Percentiles rank a stretch among this genome's conserved stretches.
These are phyloP conservation scores for Thozetella sp. DNA, from an alignment of 495 filamentous ascomycete genomes.

Conservation along the genomic window DNA sequence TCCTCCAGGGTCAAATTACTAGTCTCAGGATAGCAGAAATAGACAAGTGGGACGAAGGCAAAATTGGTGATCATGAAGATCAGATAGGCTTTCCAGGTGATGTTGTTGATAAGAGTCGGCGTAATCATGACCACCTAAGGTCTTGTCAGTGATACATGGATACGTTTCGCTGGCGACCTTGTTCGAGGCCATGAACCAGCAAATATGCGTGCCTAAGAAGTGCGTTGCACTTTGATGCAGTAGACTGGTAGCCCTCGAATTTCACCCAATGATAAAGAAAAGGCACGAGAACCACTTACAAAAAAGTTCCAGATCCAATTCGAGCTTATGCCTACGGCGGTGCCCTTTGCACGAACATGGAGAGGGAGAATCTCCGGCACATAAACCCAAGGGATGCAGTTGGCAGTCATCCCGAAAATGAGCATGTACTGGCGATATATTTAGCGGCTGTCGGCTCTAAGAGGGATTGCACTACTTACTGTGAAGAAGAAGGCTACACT, in stretches of 20 bases:
- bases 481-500: constrained; percentile 27
- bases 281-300: too few species aligned
- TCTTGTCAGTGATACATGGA: too few species aligned
- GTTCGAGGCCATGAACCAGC: too few species aligned
- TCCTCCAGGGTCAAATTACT: constrained; percentile 43
- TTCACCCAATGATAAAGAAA: too few species aligned
- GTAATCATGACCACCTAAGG: constrained; percentile 52
- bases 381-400: constrained; percentile 35
- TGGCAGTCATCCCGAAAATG: constrained; percentile 7
- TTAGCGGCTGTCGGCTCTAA: background rate
- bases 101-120: constrained; percentile 36
- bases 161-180: too few species aligned
- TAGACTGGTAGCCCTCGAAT: too few species aligned
- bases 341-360: constrained; percentile 61
- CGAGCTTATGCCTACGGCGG: constrained; percentile 62
- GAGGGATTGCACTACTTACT: constrained; percentile 12
- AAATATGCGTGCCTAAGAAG: too few species aligned
- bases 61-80: constrained; percentile 55
- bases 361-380: constrained; percentile 66
- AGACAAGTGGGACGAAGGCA: constrained; percentile 60
- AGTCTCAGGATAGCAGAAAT: constrained; percentile 63
- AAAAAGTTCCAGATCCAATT: constrained; percentile 54
- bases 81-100: constrained; percentile 45
- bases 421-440: constrained; percentile 3
- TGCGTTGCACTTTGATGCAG: too few species aligned